A percentile compares a stretch with the other conserved stretches of the same genome.
These are phyloP conservation scores for Acephala macrosclerotiorum DNA, from an alignment of 2,329 filamentous ascomycete species.

Conservation along the genomic window DNA sequence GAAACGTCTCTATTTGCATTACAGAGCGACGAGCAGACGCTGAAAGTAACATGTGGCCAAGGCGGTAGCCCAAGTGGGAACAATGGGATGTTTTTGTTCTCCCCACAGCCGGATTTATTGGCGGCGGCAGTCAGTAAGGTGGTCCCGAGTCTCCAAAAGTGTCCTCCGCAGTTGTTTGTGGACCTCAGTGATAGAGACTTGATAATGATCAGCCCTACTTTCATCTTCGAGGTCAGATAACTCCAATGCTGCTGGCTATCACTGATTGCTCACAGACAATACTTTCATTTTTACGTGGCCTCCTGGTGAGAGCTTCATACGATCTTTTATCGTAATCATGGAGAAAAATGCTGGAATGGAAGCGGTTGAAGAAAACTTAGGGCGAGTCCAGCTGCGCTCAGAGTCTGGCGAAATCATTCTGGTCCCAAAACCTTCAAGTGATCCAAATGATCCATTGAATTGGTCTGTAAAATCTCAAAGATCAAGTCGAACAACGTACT, in stretches of 20 bases:
- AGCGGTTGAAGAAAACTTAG: conserved; percentile 23
- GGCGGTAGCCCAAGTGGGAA: background rate
- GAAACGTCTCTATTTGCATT: conserved; percentile 1
- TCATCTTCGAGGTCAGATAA: background rate
- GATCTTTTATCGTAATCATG: background rate
- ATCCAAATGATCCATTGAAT: conserved; percentile 48
- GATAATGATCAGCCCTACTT: conserved; percentile 6
- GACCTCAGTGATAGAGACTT: background rate
- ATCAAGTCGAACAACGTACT: background rate
- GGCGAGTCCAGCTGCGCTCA: conserved; percentile 29
- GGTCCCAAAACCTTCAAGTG: conserved; percentile 43
- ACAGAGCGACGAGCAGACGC: background rate
- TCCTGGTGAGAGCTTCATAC: conserved; percentile 8
- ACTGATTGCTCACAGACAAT: background rate
- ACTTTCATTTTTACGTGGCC: background rate
- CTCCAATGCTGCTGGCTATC: background rate
- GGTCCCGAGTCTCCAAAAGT: background rate
- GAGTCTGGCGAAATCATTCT: conserved; percentile 38
- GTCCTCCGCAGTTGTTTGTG: background rate
- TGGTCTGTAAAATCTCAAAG: conserved; percentile 34
- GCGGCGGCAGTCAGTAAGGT: background rate
- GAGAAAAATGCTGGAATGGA: conserved; percentile 14
- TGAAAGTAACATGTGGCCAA: background rate
- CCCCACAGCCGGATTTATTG: background rate
- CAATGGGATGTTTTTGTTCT: conserved; percentile 2